phyloP scores from a whole-genome alignment of 2,329 filamentous ascomycete species.

The Myriosclerotinia scirpicola region DNA sequence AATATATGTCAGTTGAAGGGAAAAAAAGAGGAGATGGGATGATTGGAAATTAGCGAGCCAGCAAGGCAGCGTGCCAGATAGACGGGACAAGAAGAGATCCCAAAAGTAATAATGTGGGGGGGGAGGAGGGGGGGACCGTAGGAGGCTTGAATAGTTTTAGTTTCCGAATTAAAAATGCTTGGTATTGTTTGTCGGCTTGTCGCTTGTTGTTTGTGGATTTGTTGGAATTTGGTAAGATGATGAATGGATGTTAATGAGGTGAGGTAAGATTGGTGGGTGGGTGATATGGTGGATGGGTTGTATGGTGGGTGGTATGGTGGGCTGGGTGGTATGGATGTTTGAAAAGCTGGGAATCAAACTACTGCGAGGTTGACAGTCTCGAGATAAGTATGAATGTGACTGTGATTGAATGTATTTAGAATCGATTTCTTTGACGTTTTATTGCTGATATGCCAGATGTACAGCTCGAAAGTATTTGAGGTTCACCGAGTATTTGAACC shows the following conservation, averaged over 20 bases:
- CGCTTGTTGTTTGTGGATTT: neutral
- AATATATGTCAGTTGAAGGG: neutral
- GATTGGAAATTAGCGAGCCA: slow-evolving; percentile 23
- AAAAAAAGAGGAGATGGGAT: neutral
- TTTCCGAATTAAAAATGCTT: neutral
- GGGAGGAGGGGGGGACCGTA: neutral
- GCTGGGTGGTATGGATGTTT: neutral
- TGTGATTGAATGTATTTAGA: neutral
- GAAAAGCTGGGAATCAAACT: neutral
- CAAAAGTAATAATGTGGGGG: slow-evolving; percentile 18
- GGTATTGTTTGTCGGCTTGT: neutral
- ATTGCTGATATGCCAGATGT: neutral
- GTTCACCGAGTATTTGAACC: neutral
- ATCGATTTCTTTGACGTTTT: neutral
- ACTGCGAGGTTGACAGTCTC: neutral
- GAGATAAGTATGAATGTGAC: neutral
- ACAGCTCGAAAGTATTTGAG: neutral
- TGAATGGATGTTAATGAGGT: neutral
- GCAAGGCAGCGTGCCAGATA: slow-evolving; percentile 20
- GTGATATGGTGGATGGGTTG: neutral
- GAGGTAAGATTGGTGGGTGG: neutral
- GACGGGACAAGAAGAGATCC: slow-evolving; percentile 10
- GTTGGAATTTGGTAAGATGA: neutral
- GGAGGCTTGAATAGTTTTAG: neutral
- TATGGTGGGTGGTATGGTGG: too few relatives aligned